Evolutionary conservation across 2,329 filamentous ascomycete species (phyloP).

Genomic region (Xylaria sp.): DNA sequence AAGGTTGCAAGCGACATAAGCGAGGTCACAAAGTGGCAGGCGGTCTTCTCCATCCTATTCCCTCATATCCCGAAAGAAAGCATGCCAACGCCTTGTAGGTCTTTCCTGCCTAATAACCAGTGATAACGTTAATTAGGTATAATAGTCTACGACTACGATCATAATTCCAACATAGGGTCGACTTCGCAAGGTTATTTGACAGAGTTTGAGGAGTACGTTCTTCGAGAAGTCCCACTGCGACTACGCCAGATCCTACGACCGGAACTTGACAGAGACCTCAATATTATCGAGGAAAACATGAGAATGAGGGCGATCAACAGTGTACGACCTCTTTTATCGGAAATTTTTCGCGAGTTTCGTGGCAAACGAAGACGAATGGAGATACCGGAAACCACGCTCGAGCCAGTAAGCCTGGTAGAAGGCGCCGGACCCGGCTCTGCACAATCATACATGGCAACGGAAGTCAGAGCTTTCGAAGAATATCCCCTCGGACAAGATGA

Average conservation of each 20-base stretch:
- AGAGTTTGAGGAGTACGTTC: conserved; percentile 17
- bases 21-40: conserved; percentile 18
- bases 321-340: conserved; percentile 2
- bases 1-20: conserved; percentile 3
- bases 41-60: conserved; percentile 15
- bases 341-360: conserved; percentile 12
- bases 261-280: conserved; percentile 4
- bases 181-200: conserved; percentile 1
- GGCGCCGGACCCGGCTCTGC: background rate
- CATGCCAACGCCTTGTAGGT: conserved; percentile 16
- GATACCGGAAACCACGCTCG: background rate
- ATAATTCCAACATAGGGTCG: background rate
- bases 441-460: background rate
- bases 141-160: conserved; percentile 15
- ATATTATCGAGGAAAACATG: conserved; percentile 8
- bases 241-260: background rate
- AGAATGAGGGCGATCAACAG: conserved; percentile 1
- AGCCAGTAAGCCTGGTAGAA: background rate
- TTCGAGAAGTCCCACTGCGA: conserved; percentile 12
- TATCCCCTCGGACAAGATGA: background rate
- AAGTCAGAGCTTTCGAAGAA: background rate
- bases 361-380: background rate
- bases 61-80: conserved; percentile 8
- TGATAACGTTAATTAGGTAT: background rate
- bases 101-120: background rate